These are phyloP conservation scores for Aspergillus versicolor DNA, from an alignment of 2,329 filamentous ascomycete species.

Conservation along the genomic window DNA sequence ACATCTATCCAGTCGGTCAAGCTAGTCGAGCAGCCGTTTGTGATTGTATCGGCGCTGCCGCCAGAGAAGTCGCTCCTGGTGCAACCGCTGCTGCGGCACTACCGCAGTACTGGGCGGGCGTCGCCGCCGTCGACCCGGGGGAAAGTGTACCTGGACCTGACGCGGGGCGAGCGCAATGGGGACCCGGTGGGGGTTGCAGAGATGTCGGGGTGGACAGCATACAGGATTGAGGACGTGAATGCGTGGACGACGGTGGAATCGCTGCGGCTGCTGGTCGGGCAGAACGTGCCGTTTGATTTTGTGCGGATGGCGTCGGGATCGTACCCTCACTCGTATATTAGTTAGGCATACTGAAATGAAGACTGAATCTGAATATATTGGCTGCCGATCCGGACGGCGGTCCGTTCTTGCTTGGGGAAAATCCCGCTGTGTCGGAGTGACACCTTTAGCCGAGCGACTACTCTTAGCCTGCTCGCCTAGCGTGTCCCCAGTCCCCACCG, in stretches of 20 bases:
- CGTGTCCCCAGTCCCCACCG: too few relatives aligned
- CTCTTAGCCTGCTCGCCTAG: too few relatives aligned
- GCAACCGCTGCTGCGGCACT: conserved; percentile 73
- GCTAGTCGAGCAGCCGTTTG: conserved; percentile 74
- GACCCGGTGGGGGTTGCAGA: conserved; percentile 70
- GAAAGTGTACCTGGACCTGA: conserved; percentile 80
- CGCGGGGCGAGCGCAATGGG: conserved; percentile 64
- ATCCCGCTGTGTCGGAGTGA: conserved; percentile 7
- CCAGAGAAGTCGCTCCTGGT: conserved; percentile 77
- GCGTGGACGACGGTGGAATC: conserved; percentile 85
- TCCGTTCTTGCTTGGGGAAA: conserved; percentile 22
- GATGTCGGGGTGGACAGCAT: conserved; percentile 74
- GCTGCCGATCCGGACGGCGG: conserved; percentile 5
- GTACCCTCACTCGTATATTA: conserved; percentile 22
- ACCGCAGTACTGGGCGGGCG: conserved; percentile 48
- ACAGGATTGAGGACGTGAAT: conserved; percentile 75
- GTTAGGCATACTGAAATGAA: background rate
- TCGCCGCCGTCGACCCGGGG: conserved; percentile 41
- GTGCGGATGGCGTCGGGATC: conserved; percentile 68
- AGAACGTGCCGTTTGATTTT: conserved; percentile 87
- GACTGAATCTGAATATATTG: too few relatives aligned
- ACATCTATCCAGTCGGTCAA: conserved; percentile 76
- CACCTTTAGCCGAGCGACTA: background rate
- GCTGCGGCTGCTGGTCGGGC: conserved; percentile 72
- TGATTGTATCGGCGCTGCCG: conserved; percentile 75